Conservation (phyloP, 495 filamentous ascomycete species). For the Annulohypoxylon nitens region DNA sequence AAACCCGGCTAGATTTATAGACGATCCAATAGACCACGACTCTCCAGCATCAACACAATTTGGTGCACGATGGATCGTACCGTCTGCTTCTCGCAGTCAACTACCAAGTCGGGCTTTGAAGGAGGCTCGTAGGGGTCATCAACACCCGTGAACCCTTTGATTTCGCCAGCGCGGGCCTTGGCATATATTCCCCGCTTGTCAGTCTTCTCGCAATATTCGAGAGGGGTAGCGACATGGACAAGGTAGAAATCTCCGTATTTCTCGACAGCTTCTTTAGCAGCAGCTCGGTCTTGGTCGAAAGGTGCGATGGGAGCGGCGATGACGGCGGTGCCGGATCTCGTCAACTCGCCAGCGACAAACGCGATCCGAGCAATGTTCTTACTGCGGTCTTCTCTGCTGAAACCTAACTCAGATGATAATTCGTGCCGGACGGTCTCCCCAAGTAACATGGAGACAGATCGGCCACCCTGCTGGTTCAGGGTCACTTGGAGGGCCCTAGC, state of each 20-base stretch:
- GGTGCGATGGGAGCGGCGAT: conserved; percentile 98
- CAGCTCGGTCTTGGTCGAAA: conserved; percentile 79
- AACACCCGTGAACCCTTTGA: conserved; percentile 98
- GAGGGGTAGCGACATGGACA: conserved; percentile 91
- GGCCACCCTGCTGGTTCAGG: conserved; percentile 97
- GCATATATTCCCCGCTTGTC: conserved; percentile 94
- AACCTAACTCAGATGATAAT: conserved; percentile 94
- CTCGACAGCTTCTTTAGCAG: conserved; percentile 85
- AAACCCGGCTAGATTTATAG: conserved; percentile 48
- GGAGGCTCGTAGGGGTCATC: conserved; percentile 97
- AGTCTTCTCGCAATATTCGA: conserved; percentile 93
- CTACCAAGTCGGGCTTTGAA: conserved; percentile 82
- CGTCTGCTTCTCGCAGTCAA: conserved; percentile 85
- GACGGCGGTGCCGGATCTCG: conserved; percentile 90
- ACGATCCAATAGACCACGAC: conserved; percentile 81
- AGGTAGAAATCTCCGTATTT: conserved; percentile 93
- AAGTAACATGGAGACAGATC: conserved; percentile 90
- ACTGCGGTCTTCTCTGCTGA: conserved; percentile 92
- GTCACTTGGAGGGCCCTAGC: conserved; percentile 96
- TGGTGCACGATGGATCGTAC: conserved; percentile 96
- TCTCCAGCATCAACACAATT: conserved; percentile 93
- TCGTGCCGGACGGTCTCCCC: conserved; percentile 95
- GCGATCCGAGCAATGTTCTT: conserved; percentile 96
- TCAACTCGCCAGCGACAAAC: conserved; percentile 95
- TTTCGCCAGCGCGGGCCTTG: conserved; percentile 87